phyloP scores from a whole-genome alignment of 164 flowering plant species.

The Vitis rotundifolia region DNA sequence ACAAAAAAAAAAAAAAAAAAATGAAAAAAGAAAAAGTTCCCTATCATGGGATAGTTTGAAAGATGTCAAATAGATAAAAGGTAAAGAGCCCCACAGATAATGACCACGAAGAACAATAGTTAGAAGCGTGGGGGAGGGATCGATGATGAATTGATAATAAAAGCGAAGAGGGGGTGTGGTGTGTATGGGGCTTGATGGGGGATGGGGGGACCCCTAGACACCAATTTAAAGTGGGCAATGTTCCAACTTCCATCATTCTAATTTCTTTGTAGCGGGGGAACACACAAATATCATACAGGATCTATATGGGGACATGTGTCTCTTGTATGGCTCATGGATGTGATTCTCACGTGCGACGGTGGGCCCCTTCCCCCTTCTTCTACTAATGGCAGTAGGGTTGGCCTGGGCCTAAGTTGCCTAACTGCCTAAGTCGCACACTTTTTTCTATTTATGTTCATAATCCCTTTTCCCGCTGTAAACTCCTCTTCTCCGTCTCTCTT shows the following conservation, averaged over 20 bases:
- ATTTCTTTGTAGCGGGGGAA: neutral
- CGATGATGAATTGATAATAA: neutral
- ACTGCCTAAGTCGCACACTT: too few species aligned
- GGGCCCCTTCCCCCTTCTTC: neutral
- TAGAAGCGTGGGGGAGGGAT: neutral
- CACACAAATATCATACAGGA: constrained; percentile 1
- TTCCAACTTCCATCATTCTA: constrained; percentile 1
- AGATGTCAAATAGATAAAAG: neutral
- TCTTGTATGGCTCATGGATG: neutral
- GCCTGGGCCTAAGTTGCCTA: too few species aligned
- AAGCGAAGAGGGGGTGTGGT: too few species aligned
- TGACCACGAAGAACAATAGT: neutral
- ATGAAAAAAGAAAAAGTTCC: neutral
- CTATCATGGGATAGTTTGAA: too few species aligned
- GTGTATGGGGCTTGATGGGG: too few species aligned
- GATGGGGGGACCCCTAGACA: too few species aligned
- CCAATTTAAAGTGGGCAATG: neutral
- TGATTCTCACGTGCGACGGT: constrained; percentile 6
- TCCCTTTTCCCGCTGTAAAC: too few species aligned
- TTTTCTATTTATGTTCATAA: too few species aligned
- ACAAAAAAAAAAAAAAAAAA: neutral
- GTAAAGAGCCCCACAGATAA: neutral
- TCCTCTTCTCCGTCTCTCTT: too few species aligned
- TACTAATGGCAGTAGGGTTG: too few species aligned
- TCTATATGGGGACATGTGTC: constrained; percentile 19